Percentiles rank a stretch among this genome's conserved stretches.
Evolutionary conservation across 2,329 filamentous ascomycete genomes (phyloP).

Genomic region (Periconia macrospinosa): DNA sequence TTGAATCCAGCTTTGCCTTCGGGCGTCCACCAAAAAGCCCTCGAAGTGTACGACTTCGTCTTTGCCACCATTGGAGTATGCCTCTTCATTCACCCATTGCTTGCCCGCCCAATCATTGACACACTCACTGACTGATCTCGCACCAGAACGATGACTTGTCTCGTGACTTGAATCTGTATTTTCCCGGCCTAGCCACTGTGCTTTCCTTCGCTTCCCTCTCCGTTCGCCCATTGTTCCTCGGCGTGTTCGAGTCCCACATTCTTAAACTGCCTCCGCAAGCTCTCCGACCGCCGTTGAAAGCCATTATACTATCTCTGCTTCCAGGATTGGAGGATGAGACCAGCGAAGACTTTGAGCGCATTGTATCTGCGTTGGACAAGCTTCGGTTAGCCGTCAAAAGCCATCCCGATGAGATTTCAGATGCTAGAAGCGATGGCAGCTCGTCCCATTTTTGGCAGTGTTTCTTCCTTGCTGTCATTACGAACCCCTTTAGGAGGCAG

Average conservation of each 20-base stretch:
- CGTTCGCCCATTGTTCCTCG: conserved; percentile 82
- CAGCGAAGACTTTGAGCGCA: conserved; percentile 94
- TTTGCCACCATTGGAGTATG: conserved; percentile 80
- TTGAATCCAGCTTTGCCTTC: conserved; percentile 91
- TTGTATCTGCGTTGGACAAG: conserved; percentile 74
- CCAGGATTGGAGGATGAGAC: conserved; percentile 95
- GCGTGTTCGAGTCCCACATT: conserved; percentile 80
- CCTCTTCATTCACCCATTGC: conserved; percentile 1
- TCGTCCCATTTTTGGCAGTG: conserved; percentile 98
- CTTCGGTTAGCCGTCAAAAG: conserved; percentile 69
- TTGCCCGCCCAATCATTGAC: neutral
- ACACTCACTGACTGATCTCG: conserved; percentile 20
- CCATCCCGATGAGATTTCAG: conserved; percentile 52
- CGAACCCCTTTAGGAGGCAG: conserved; percentile 78
- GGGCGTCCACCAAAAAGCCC: conserved; percentile 93
- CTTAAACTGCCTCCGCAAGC: conserved; percentile 69
- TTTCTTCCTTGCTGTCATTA: conserved; percentile 91
- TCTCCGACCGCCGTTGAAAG: conserved; percentile 85
- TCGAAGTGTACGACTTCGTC: conserved; percentile 90
- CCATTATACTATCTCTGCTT: conserved; percentile 83
- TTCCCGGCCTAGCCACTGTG: conserved; percentile 85
- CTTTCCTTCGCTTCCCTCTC: conserved; percentile 93
- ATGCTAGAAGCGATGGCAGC: conserved; percentile 47
- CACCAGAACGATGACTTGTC: conserved; percentile 70
- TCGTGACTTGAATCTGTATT: conserved; percentile 80